Evolutionary conservation across 2,329 filamentous ascomycete species (phyloP).

Genomic region (Hymenoscyphus salicellus): DNA sequence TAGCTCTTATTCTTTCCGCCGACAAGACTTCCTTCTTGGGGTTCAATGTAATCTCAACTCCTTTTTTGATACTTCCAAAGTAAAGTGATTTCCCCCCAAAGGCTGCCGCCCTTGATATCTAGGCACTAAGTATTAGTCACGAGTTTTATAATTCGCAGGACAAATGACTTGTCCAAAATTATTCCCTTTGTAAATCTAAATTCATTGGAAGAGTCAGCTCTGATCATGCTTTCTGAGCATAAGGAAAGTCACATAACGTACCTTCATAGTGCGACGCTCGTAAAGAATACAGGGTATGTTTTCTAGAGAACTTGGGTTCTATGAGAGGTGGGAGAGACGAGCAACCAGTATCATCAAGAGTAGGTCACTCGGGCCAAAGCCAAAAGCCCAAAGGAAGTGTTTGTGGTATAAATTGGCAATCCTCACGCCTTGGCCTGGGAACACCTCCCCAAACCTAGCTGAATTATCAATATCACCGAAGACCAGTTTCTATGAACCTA

Average conservation of each 20-base stretch:
- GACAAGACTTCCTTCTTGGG: background rate
- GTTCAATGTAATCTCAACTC: background rate
- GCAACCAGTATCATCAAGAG: background rate
- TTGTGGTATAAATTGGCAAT: background rate
- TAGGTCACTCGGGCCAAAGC: background rate
- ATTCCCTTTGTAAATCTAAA: background rate
- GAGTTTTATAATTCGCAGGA: background rate
- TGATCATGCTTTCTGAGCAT: background rate
- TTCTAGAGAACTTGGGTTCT: background rate
- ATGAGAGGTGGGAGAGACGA: background rate
- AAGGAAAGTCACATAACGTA: background rate
- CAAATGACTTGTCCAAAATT: background rate
- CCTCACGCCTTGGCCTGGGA: background rate
- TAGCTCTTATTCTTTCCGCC: background rate
- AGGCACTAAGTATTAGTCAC: background rate
- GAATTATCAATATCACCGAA: background rate
- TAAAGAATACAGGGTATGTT: background rate
- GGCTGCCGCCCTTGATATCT: background rate
- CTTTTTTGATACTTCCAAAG: background rate
- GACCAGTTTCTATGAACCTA: background rate
- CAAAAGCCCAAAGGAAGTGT: background rate
- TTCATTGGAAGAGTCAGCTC: background rate
- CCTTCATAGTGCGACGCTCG: background rate
- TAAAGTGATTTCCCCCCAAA: background rate
- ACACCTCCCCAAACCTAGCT: background rate